These are phyloP conservation scores for Vigna reflexopilosa DNA, from an alignment of 306 rosid genomes.

Conservation along the genomic window DNA sequence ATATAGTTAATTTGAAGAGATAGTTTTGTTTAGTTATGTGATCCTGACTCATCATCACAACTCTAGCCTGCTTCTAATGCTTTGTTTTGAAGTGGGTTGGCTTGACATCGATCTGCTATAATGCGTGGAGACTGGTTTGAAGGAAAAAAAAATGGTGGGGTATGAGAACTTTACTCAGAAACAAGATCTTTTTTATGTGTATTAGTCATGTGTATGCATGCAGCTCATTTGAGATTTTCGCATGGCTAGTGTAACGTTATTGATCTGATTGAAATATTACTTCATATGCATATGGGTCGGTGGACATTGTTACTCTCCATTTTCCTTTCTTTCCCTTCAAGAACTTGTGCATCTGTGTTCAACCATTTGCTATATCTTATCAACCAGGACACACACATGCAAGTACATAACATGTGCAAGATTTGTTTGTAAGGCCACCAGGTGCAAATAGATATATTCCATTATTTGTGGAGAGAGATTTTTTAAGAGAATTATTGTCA, in stretches of 20 bases:
- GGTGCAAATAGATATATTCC: neutral
- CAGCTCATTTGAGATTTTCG: conserved; percentile 41
- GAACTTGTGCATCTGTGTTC: neutral
- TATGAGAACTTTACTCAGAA: neutral
- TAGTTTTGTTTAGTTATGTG: conserved; percentile 10
- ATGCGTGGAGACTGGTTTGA: conserved; percentile 25
- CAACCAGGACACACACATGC: neutral
- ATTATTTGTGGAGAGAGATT: neutral
- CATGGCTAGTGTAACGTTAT: conserved; percentile 35
- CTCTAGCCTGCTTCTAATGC: conserved; percentile 18
- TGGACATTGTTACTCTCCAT: neutral
- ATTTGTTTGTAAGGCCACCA: neutral
- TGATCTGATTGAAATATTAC: conserved; percentile 8
- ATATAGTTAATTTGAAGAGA: conserved; percentile 37
- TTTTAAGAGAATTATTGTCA: neutral
- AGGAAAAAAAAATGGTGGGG: conserved; percentile 18
- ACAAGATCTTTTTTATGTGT: conserved; percentile 30
- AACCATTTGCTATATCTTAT: conserved; percentile 6
- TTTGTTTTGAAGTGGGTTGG: conserved; percentile 24
- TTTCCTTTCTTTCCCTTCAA: conserved; percentile 3
- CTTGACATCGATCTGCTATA: conserved; percentile 10
- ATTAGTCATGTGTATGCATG: conserved; percentile 23
- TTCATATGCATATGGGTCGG: neutral
- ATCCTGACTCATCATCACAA: conserved; percentile 30
- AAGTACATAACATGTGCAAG: neutral